Conservation (phyloP, 306 rosid genomes). For the Quercus robur region DNA sequence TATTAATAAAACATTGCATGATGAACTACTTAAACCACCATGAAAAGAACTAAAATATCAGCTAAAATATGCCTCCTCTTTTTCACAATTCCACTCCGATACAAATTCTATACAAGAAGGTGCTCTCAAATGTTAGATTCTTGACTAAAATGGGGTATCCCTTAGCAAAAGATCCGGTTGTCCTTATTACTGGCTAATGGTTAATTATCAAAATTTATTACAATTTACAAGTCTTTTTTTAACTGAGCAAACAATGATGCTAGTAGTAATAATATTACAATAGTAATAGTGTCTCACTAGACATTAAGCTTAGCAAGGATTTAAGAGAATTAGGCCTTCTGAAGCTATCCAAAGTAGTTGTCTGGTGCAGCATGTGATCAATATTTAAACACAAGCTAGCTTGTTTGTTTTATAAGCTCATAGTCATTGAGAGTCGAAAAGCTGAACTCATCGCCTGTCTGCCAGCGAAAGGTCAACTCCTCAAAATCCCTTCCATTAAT, state of each 20-base stretch:
- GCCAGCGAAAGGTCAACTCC: constrained; percentile 1
- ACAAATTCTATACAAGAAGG: too few relatives aligned
- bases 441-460: not conserved
- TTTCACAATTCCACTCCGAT: too few relatives aligned
- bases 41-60: not conserved
- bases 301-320: not conserved
- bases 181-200: not conserved
- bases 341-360: not conserved
- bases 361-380: not conserved
- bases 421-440: not conserved
- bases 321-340: not conserved
- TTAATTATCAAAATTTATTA: not conserved
- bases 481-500: not conserved
- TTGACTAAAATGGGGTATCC: not conserved
- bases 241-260: not conserved
- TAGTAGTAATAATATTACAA: not conserved
- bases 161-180: not conserved
- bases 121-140: not conserved
- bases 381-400: not conserved
- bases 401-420: constrained; percentile 3
- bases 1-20: not conserved
- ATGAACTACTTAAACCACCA: not conserved
- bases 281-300: not conserved
- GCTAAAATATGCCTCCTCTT: not conserved
- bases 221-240: not conserved